phyloP scores from a whole-genome alignment of 208 protist species.

The Borovskyia barvae region DNA sequence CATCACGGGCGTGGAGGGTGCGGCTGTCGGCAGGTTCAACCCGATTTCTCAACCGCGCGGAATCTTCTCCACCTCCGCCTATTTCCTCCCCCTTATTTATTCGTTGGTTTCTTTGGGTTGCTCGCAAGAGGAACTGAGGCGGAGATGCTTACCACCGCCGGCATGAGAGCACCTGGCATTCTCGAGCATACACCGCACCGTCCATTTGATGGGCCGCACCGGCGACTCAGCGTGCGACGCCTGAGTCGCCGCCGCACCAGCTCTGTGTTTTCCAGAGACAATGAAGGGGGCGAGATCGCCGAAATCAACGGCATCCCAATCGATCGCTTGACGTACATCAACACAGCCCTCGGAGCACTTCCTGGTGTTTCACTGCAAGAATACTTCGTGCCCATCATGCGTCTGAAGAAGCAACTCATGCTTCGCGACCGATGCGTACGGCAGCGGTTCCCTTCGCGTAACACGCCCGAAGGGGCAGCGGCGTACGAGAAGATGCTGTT shows the following conservation, averaged over 20 bases:
- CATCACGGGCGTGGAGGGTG: too few relatives aligned
- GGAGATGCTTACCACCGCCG: conserved; percentile 1
- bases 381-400: conserved; percentile 73
- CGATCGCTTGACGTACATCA: conserved; percentile 77
- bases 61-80: too few relatives aligned
- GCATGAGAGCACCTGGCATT: not conserved
- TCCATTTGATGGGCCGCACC: not conserved
- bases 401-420: conserved; percentile 46
- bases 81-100: too few relatives aligned
- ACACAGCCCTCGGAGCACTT: conserved; percentile 73
- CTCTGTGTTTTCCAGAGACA: not conserved
- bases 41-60: too few relatives aligned
- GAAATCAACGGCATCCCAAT: conserved; percentile 39
- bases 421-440: conserved; percentile 33
- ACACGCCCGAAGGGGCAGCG: conserved; percentile 5
- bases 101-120: too few relatives aligned
- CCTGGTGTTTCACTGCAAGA: conserved; percentile 60
- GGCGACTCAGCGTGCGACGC: conserved; percentile 14
- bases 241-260: conserved; percentile 7
- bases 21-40: too few relatives aligned
- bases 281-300: too few relatives aligned
- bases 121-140: too few relatives aligned
- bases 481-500: conserved; percentile 32
- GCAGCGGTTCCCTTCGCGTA: conserved; percentile 21
- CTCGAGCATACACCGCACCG: not conserved